A percentile compares a stretch with the other conserved stretches of the same genome.
Evolutionary conservation across 768 basidiomycete genomes (phyloP).

Genomic region (Tylopilus plumbeoviolaceoides): DNA sequence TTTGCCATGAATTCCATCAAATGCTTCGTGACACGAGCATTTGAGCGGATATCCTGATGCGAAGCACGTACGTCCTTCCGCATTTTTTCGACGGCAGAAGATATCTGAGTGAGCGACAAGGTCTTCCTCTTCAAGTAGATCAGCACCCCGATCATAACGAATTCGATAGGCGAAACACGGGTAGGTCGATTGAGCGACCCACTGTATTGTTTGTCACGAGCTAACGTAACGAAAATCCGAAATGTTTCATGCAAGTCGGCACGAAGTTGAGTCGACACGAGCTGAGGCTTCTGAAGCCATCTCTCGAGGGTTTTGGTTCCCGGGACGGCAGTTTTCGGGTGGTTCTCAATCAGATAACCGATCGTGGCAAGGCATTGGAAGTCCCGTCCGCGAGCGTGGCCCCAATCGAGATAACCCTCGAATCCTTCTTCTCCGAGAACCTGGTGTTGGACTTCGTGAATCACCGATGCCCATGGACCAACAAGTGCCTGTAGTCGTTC

Average conservation of each 20-base stretch:
- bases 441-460: slow-evolving; percentile 38
- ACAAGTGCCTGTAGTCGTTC: slow-evolving; percentile 50
- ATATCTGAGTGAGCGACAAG: slow-evolving; percentile 38
- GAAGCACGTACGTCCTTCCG: slow-evolving; percentile 35
- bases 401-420: slow-evolving; percentile 40
- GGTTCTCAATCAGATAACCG: slow-evolving; percentile 30
- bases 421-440: slow-evolving; percentile 36
- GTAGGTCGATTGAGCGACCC: slow-evolving; percentile 32
- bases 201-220: slow-evolving; percentile 30
- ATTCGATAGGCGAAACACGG: slow-evolving; percentile 41
- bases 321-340: slow-evolving; percentile 26
- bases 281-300: slow-evolving; percentile 31
- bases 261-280: slow-evolving; percentile 26
- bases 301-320: slow-evolving; percentile 31
- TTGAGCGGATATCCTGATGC: slow-evolving; percentile 40
- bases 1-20: slow-evolving; percentile 31
- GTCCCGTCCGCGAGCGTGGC: slow-evolving; percentile 41
- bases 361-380: slow-evolving; percentile 43
- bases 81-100: slow-evolving; percentile 39
- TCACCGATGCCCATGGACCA: slow-evolving; percentile 41
- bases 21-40: slow-evolving; percentile 33
- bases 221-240: slow-evolving; percentile 32
- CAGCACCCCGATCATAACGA: slow-evolving; percentile 42
- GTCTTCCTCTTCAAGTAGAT: slow-evolving; percentile 34
- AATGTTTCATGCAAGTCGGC: slow-evolving; percentile 31